Base-by-base conservation (phyloP, 2,329 filamentous ascomycete genomes). In the Aspergillus calidoustus region DNA sequence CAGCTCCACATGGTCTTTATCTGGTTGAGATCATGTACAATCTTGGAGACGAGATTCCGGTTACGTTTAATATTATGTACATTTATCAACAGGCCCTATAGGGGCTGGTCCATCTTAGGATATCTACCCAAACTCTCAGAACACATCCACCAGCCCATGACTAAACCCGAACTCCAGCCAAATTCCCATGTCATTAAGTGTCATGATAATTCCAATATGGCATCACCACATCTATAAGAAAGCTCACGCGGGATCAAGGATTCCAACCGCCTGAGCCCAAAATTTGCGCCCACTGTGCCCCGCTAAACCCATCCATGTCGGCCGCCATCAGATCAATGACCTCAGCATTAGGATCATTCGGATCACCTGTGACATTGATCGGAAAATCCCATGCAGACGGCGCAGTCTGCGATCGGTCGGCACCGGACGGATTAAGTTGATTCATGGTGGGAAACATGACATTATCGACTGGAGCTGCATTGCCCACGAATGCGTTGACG, bases 241-340 rank as follows among this genome's bases (percentile, higher is more conserved):
- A 41, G 3, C 11, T 15, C 11, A 41, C 34, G 13, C 34, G 13
- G 13, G 22, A 25, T 59, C 64, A 70, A 4, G 64, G 54, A 50
- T 66, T 66, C 68, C 68, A 69, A 13, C 57, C 63, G 2, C 48
- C 59, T 15, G 63, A 61, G 7, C 54, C 57, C 41, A 76, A 57
- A 1, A 77, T 68, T 28, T 76, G 70, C 3, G 72, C 71, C 74
- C 77, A 79, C 44, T 78, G 75, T 4, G 70, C 69, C 19, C 76
- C 75, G 28, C 62, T 73, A 7, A 76, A 65, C 15, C 68, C 59
- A 31, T 72, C 72, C 52, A 76, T 61, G 17, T 68, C 67, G 1
- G 65, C 49, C 30, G 61, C 51, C 13, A 64, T 63, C 25, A 70
- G 66, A 41, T 71, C 68, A 19, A 64, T 48, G 53, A 65, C 65